These are phyloP conservation scores for Aphanomyces euteiches DNA, from an alignment of 352 stramenopile genomes.

Conservation along the genomic window DNA sequence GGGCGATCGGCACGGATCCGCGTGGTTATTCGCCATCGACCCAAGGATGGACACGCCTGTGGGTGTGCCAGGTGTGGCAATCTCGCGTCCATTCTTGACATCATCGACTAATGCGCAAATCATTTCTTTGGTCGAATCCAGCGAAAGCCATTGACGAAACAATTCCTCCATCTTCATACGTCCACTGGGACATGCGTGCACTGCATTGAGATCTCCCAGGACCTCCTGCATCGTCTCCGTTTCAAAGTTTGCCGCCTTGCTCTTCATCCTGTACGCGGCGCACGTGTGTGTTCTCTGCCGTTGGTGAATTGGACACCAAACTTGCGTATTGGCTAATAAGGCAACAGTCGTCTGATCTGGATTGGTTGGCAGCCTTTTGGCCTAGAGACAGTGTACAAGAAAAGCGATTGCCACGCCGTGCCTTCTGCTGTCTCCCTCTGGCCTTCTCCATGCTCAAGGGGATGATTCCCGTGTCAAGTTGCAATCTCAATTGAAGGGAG, in stretches of 20 bases:
- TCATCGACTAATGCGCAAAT: slow-evolving; percentile 78
- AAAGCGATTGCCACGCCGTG: too few species aligned
- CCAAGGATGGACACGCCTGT: slow-evolving; percentile 25
- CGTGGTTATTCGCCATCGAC: slow-evolving; percentile 8
- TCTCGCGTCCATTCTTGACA: slow-evolving; percentile 48
- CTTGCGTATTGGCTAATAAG: neutral
- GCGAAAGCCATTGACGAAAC: slow-evolving; percentile 83
- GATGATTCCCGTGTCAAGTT: too few species aligned
- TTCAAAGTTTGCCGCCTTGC: slow-evolving; percentile 23
- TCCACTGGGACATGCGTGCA: slow-evolving; percentile 64
- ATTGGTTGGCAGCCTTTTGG: slow-evolving; percentile 23
- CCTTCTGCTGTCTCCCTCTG: too few species aligned
- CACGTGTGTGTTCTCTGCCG: slow-evolving; percentile 7
- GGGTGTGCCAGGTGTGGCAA: slow-evolving; percentile 13
- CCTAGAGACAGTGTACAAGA: slow-evolving; percentile 3
- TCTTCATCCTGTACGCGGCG: slow-evolving; percentile 20
- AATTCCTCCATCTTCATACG: slow-evolving; percentile 87
- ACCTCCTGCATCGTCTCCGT: slow-evolving; percentile 18
- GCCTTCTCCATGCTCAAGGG: too few species aligned
- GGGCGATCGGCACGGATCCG: slow-evolving; percentile 46
- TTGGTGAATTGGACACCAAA: slow-evolving; percentile 12
- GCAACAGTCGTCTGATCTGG: slow-evolving; percentile 8
- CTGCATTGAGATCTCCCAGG: slow-evolving; percentile 28
- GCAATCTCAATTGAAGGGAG: too few species aligned
- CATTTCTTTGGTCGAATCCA: slow-evolving; percentile 80